phyloP scores from a whole-genome alignment of 441 rosid genomes.

The Corymbia citriodora region DNA sequence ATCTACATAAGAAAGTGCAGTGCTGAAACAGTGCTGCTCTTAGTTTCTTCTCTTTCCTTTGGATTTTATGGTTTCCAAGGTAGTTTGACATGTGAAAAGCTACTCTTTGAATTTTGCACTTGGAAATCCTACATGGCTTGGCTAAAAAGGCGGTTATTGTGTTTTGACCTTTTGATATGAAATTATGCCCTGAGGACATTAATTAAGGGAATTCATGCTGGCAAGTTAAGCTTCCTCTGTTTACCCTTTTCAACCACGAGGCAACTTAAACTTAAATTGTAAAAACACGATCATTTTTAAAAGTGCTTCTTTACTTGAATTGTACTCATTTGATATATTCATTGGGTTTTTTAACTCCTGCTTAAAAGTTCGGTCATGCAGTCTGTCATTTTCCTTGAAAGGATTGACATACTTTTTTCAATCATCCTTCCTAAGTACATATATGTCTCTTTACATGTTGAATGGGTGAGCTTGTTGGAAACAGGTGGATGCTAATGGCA shows the following conservation, averaged over 20 bases:
- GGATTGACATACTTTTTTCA: neutral
- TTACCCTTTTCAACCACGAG: neutral
- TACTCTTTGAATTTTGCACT: neutral
- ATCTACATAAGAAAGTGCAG: neutral
- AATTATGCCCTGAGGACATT: neutral
- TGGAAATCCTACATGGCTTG: neutral
- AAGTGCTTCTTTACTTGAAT: neutral
- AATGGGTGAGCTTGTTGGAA: constrained; percentile 12
- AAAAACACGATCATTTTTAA: neutral
- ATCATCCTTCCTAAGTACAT: neutral
- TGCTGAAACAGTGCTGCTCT: neutral
- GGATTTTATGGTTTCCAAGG: neutral
- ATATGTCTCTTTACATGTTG: neutral
- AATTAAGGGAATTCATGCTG: neutral
- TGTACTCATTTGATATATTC: neutral
- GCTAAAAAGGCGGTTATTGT: neutral
- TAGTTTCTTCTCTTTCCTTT: neutral
- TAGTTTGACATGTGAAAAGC: neutral
- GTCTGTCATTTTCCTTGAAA: neutral
- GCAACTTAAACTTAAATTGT: neutral
- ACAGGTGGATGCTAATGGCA: constrained; percentile 92
- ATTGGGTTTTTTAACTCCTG: neutral
- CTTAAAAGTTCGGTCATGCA: neutral
- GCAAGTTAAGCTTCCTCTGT: neutral
- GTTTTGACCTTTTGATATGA: neutral